Percentiles rank a stretch among this genome's conserved stretches.
Evolutionary conservation across 495 filamentous ascomycete species (phyloP).

Genomic region (Xylaria longipes): DNA sequence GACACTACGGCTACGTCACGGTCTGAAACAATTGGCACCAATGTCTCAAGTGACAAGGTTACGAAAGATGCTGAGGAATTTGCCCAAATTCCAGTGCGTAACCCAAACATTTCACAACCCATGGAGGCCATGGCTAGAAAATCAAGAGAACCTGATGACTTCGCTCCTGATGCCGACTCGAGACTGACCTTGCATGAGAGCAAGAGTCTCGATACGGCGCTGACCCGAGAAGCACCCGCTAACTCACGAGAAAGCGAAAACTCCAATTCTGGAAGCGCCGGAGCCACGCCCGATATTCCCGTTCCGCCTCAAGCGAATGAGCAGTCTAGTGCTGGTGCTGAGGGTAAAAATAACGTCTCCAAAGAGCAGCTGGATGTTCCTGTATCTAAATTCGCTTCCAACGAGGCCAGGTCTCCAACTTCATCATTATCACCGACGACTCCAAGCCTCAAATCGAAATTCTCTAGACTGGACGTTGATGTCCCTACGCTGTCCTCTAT

Average conservation of each 20-base stretch:
- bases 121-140: slow-evolving; percentile 7
- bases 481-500: slow-evolving; percentile 30
- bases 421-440: slow-evolving; percentile 28
- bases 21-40: slow-evolving; percentile 22
- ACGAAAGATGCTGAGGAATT: slow-evolving; percentile 32
- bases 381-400: not conserved
- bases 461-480: slow-evolving; percentile 53
- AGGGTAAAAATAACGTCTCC: not conserved
- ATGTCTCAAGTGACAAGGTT: slow-evolving; percentile 27
- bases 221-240: not conserved
- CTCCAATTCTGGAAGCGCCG: not conserved
- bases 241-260: not conserved
- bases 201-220: not conserved
- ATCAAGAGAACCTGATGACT: slow-evolving; percentile 14
- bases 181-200: not conserved
- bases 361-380: not conserved
- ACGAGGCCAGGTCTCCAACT: slow-evolving; percentile 39
- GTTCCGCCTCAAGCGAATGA: not conserved
- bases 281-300: slow-evolving; percentile 4
- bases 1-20: slow-evolving; percentile 29
- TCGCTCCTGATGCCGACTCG: not conserved
- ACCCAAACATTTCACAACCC: slow-evolving; percentile 4
- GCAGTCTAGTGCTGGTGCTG: not conserved
- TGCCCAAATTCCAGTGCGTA: slow-evolving; percentile 19
- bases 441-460: slow-evolving; percentile 56